A percentile compares a stretch with the other conserved stretches of the same genome.
Evolutionary conservation across 75 land plant species (phyloP).

Genomic region (Larix kaempferi): DNA sequence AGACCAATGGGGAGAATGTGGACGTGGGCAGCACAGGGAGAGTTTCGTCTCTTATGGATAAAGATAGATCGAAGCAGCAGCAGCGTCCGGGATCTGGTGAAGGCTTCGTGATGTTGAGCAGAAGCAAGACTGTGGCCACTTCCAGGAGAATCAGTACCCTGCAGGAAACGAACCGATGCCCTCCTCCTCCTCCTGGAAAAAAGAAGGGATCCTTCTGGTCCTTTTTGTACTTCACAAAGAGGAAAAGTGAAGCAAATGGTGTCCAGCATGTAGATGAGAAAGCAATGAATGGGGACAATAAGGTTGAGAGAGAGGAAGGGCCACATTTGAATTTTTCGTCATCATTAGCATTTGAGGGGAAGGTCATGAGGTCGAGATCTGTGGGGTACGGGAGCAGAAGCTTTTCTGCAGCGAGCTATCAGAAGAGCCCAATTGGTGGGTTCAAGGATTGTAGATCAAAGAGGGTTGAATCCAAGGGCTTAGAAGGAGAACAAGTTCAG

Average conservation of each 20-base stretch:
- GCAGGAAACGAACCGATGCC: background rate
- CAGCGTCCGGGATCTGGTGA: slow-evolving; percentile 8
- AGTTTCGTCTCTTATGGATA: background rate
- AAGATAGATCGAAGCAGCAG: slow-evolving; percentile 2
- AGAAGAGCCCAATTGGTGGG: slow-evolving; percentile 50
- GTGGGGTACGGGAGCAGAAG: slow-evolving; percentile 72
- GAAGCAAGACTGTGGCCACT: slow-evolving; percentile 42
- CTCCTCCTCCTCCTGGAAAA: background rate
- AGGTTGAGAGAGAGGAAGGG: background rate
- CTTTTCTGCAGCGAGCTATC: slow-evolving; percentile 65
- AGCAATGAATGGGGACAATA: background rate
- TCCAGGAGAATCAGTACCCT: slow-evolving; percentile 10
- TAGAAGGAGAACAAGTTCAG: slow-evolving; percentile 32
- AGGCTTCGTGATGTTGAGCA: slow-evolving; percentile 13
- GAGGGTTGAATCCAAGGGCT: slow-evolving; percentile 53
- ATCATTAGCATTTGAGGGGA: slow-evolving; percentile 35
- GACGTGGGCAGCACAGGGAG: background rate
- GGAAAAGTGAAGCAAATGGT: background rate
- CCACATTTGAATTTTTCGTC: slow-evolving; percentile 2
- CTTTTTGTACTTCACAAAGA: slow-evolving; percentile 25
- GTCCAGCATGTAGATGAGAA: background rate
- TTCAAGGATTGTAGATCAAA: slow-evolving; percentile 56
- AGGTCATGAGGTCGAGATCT: slow-evolving; percentile 67
- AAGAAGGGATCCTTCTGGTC: slow-evolving; percentile 49
- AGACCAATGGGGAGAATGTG: background rate